Evolutionary conservation across 2,329 filamentous ascomycete genomes (phyloP), one percentile per base, ranked within the genome.

Genomic region (Tolypocladium tropicale): DNA sequence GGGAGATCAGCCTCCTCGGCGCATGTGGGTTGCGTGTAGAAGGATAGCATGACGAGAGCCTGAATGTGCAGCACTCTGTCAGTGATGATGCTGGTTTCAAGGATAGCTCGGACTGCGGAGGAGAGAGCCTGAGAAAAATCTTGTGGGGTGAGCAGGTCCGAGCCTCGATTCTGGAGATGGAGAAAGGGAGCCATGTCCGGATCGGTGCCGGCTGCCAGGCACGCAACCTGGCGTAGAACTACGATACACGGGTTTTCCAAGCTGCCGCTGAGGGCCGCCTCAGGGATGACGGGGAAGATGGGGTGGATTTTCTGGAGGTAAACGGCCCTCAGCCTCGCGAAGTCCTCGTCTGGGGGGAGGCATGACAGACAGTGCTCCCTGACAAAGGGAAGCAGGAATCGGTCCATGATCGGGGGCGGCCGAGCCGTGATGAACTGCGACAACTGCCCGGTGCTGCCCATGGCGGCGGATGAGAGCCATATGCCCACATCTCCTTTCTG

Each of bases 1-100:
- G 81, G 79, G 4, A 78, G 63, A 60, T 83, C 79, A 12, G 78
- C 75, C 59, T 84, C 80, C 36, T 80, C 76, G 2, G 77, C 71
- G 49, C 73, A 73, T 5, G 73, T 74, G 0, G 79, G 79, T 57
- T 85, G 81, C n/a, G 76, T 78, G 61, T 82, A 84, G n/a, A 84
- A 70, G 0, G 81, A 81, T 21, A 84, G 65, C 52, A 84, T 73
- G 30, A 76, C 72, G 7, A 82, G 70, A 16, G 78, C 73, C 32
- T 80, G 78, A 37, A 82, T 80, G 51, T 81, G 74, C 32, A 81
- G 70, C 6, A 83, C 72, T n/a, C 78, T 73, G 59, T 83, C 77
- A 0, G 73, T 70, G 9, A 84, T 76, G 46, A 83, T 65, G 16
- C 78, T 78, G 6, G 80, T 76, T 54, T 82, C 79, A 2, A 83